Conservation (phyloP, 2,329 filamentous ascomycete genomes). For the Fusarium luffae region DNA sequence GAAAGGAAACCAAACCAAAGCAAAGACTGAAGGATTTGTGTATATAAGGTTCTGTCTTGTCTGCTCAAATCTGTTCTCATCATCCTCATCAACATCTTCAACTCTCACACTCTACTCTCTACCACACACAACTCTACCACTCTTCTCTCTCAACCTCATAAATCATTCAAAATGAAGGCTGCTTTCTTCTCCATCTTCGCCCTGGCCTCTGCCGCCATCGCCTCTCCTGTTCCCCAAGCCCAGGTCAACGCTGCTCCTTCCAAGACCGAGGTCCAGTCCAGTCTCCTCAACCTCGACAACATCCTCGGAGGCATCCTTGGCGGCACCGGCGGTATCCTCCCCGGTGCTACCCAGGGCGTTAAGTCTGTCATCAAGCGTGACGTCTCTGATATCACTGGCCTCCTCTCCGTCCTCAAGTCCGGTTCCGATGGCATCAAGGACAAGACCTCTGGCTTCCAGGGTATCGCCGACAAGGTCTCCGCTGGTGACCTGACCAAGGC, state of each 20-base stretch:
- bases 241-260: not conserved
- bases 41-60: slow-evolving; percentile 14
- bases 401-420: slow-evolving; percentile 18
- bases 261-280: slow-evolving; percentile 12
- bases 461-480: slow-evolving; percentile 39
- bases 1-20: not conserved
- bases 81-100: slow-evolving; percentile 14
- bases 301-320: too few species aligned
- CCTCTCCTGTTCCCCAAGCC: slow-evolving; percentile 29
- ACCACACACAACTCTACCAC: not conserved
- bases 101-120: slow-evolving; percentile 6
- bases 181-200: slow-evolving; percentile 42
- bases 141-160: not conserved
- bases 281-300: not conserved
- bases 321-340: too few species aligned
- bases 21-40: not conserved
- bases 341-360: too few species aligned
- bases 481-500: slow-evolving; percentile 38
- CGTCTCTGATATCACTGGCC: not conserved
- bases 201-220: slow-evolving; percentile 38
- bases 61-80: not conserved
- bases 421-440: slow-evolving; percentile 6
- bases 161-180: slow-evolving; percentile 41
- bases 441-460: slow-evolving; percentile 16
- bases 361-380: slow-evolving; percentile 4